Conservation (phyloP, 106 monocot genomes). For the Dendrobium catenatum region DNA sequence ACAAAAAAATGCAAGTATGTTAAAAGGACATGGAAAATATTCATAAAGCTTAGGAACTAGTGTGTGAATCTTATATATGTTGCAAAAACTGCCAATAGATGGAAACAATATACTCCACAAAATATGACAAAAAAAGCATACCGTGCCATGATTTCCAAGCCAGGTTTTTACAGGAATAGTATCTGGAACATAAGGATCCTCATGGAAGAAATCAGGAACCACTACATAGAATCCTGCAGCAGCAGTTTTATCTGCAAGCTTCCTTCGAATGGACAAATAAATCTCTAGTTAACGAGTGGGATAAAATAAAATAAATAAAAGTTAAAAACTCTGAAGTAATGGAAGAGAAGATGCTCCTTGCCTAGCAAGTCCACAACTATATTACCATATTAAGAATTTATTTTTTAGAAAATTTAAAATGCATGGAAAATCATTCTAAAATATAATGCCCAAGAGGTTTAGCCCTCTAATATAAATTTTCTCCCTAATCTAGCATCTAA, state of each 20-base stretch:
- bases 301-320: not conserved
- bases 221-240: constrained; percentile 57
- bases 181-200: constrained; percentile 33
- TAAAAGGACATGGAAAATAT: not conserved
- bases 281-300: not conserved
- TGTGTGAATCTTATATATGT: not conserved
- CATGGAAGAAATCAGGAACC: constrained; percentile 70
- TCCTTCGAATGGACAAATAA: not conserved
- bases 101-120: not conserved
- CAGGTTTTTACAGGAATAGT: constrained; percentile 21
- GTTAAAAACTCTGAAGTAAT: not conserved
- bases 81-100: not conserved
- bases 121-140: constrained; percentile 5
- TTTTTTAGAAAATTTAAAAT: not conserved
- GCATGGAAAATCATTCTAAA: not conserved
- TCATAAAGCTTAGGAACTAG: not conserved
- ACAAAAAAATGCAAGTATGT: not conserved
- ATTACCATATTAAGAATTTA: not conserved
- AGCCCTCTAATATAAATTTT: not conserved
- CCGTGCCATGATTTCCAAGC: constrained; percentile 27
- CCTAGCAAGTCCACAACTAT: not conserved
- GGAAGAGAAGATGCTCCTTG: not conserved
- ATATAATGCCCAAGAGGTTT: not conserved
- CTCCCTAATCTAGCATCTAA: not conserved
- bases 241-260: constrained; percentile 38